Evolutionary conservation across 345 rosid genomes (phyloP).

Genomic region (Citrus australasica): DNA sequence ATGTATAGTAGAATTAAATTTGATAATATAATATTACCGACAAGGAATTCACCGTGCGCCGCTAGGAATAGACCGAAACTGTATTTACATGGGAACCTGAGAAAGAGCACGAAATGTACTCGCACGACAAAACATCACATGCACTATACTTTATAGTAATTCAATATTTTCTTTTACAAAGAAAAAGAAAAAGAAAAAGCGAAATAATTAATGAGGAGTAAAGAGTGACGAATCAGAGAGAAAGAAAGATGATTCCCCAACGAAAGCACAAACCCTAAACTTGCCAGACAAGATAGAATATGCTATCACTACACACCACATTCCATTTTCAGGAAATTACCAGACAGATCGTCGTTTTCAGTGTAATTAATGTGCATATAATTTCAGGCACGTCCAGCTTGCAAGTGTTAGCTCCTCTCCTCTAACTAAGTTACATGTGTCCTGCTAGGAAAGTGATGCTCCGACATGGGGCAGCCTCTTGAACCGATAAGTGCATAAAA

Average conservation of each 20-base stretch:
- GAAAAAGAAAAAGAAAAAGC: neutral
- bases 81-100: neutral
- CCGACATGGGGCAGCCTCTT: no score
- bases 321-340: neutral
- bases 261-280: neutral
- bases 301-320: neutral
- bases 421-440: no score
- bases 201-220: neutral
- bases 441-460: no score
- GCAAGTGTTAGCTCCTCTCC: no score
- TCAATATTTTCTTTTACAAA: neutral
- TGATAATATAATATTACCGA: no score
- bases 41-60: neutral
- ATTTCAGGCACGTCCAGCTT: no score
- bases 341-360: no score
- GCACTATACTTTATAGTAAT: neutral
- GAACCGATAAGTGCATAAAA: no score
- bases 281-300: conserved; percentile 14
- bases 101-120: neutral
- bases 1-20: no score
- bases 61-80: neutral
- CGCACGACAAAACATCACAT: neutral
- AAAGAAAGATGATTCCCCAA: neutral
- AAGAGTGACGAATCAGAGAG: neutral
- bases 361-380: no score